phyloP scores from a whole-genome alignment of 179 eudicot species.

The Silene coronaria region DNA sequence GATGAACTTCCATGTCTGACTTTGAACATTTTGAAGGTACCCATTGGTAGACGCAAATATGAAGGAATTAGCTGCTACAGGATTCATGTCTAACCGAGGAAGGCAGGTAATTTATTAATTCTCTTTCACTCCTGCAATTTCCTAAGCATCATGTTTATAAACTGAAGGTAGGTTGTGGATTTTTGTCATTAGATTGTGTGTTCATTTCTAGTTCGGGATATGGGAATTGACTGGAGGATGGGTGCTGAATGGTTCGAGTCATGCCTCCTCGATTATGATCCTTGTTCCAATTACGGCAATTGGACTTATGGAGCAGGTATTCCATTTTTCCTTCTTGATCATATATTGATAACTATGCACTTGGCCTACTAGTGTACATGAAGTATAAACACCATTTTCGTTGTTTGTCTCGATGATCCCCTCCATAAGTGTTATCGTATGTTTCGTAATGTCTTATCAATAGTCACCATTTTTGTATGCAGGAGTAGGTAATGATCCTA shows the following conservation, averaged over 20 bases:
- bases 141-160: neutral
- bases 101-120: slow-evolving; percentile 57
- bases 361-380: too few relatives aligned
- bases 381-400: too few relatives aligned
- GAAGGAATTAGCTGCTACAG: slow-evolving; percentile 77
- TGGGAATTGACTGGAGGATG: slow-evolving; percentile 98
- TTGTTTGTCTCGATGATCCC: too few relatives aligned
- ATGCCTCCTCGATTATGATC: slow-evolving; percentile 90
- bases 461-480: neutral
- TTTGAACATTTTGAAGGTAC: slow-evolving; percentile 42
- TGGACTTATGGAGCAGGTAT: slow-evolving; percentile 99
- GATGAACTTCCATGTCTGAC: neutral
- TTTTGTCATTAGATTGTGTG: slow-evolving; percentile 63
- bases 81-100: slow-evolving; percentile 95
- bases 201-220: slow-evolving; percentile 89
- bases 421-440: neutral
- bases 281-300: slow-evolving; percentile 91
- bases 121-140: neutral
- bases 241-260: slow-evolving; percentile 99
- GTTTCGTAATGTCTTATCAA: neutral
- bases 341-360: too few relatives aligned
- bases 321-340: neutral
- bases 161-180: slow-evolving; percentile 7
- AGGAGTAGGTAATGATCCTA: slow-evolving; percentile 96
- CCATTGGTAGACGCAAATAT: slow-evolving; percentile 86